Conservation (phyloP, 352 stramenopile genomes). For the Discostella stelligera region DNA sequence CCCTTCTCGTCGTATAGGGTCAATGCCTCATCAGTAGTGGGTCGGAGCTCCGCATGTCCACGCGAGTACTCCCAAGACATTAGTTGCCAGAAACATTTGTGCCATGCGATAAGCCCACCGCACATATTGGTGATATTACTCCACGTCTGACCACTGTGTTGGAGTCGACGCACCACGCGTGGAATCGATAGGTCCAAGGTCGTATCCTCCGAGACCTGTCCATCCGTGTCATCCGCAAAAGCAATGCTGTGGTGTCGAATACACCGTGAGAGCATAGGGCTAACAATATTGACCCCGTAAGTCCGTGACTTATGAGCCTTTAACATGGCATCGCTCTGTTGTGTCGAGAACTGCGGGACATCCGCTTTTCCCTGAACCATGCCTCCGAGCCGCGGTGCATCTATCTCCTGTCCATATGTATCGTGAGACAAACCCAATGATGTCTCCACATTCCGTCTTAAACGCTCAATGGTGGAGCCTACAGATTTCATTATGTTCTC, state of each 20-base stretch:
- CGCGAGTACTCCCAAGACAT: constrained; percentile 15
- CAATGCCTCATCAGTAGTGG: background rate
- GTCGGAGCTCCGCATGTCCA: too few relatives aligned
- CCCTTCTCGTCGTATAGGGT: background rate
- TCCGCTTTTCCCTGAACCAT: constrained; percentile 39
- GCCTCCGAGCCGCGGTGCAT: constrained; percentile 1
- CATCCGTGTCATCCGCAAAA: constrained; percentile 36
- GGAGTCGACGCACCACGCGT: background rate
- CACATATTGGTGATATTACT: background rate
- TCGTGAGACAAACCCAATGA: constrained; percentile 3
- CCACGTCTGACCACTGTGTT: constrained; percentile 3
- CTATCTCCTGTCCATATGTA: constrained; percentile 3
- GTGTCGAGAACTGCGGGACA: background rate
- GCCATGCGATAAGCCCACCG: background rate
- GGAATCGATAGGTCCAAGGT: background rate
- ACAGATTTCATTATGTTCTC: constrained; percentile 4
- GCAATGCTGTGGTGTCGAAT: constrained; percentile 23
- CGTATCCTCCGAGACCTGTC: background rate
- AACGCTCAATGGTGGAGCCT: background rate
- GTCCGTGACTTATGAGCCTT: constrained; percentile 4
- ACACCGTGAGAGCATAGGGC: background rate
- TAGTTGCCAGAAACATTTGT: constrained; percentile 9
- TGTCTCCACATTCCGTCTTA: constrained; percentile 16
- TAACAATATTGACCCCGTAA: background rate
- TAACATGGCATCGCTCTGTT: constrained; percentile 14